Evolutionary conservation across 805 yeast species (phyloP), one percentile per base, ranked within the genome.

Genomic region (Zygoascus biomembranicola): DNA sequence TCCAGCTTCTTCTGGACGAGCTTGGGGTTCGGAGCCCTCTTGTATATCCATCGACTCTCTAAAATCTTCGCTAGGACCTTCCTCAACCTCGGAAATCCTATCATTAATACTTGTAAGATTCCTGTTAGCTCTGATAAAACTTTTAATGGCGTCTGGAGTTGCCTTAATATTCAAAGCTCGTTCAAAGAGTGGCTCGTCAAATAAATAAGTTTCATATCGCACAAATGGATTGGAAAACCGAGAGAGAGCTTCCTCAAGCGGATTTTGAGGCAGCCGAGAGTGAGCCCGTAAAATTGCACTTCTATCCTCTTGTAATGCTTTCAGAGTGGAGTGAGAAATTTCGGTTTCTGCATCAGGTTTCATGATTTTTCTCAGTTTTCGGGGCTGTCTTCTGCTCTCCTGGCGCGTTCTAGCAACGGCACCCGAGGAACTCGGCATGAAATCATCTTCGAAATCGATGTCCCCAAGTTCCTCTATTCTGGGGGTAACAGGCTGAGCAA

Each of bases 321-420:
- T 67, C 35, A 73, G 63, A 35, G 59, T 57, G 5, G 74, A 28
- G 19, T 28, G 65, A n/a, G 76, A 69, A 42, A 80, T 65, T 46
- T 77, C 80, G 18, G 68, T 74, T 5, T 56, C 62, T 0, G 69
- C 59, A 62, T 82, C 86, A n/a, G 75, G 61, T 35, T 23, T 46
- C 50, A n/a, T 26, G 13, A 16, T 52, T 41, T 20, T 32, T 43
- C 39, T 14, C 18, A 16, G 4, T 37, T 35, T 19, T 14, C 37
- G 41, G 3, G 41, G 49, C 5, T 11, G 48, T 32, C 16, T 44
- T 44, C 20, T 8, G 28, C 14, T 18, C 13, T 35, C 39, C 16
- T 35, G 39, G 16, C 39, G 39, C 39, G 39, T 35, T 35, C 39
- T 11, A 35, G 39, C 39, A 35, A 35, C 9, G 4, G 39, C 39